Percentiles rank a stretch among this genome's conserved stretches.
phyloP scores from a whole-genome alignment of 2,329 filamentous ascomycete genomes.

The Triangularia setosa region DNA sequence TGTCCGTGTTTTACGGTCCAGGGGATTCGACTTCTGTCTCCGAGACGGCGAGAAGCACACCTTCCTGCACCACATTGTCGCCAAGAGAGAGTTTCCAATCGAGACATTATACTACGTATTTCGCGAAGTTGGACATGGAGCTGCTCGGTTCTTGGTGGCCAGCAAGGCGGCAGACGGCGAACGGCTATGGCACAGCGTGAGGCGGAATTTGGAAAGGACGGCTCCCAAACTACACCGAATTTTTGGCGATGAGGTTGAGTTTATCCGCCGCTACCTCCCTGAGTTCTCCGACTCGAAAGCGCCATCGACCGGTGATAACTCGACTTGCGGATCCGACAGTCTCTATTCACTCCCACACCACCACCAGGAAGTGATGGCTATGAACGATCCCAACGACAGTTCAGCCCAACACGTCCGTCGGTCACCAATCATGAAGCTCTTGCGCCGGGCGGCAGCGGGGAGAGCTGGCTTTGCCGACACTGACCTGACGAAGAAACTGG shows the following conservation, averaged over 20 bases:
- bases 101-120: slow-evolving; percentile 26
- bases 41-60: slow-evolving; percentile 26
- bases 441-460: slow-evolving; percentile 23
- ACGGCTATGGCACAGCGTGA: slow-evolving; percentile 26
- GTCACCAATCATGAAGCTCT: slow-evolving; percentile 25
- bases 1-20: slow-evolving; percentile 23
- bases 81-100: slow-evolving; percentile 25
- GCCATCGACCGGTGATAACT: slow-evolving; percentile 22
- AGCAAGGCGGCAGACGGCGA: slow-evolving; percentile 24
- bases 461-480: slow-evolving; percentile 17
- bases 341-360: slow-evolving; percentile 17
- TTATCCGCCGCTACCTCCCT: slow-evolving; percentile 27
- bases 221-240: slow-evolving; percentile 26
- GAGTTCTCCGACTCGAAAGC: slow-evolving; percentile 25
- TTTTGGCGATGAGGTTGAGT: slow-evolving; percentile 28
- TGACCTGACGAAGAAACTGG: slow-evolving; percentile 21
- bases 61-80: slow-evolving; percentile 25
- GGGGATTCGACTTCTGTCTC: slow-evolving; percentile 28
- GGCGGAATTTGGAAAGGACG: slow-evolving; percentile 22
- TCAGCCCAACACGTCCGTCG: slow-evolving; percentile 22
- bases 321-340: slow-evolving; percentile 25
- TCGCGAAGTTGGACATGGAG: slow-evolving; percentile 25
- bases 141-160: slow-evolving; percentile 26
- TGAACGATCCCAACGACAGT: slow-evolving; percentile 21
- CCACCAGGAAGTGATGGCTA: background rate